Percentiles rank a stretch among this genome's conserved stretches.
These are phyloP conservation scores for Phialophora macrospora DNA, from an alignment of 2,329 filamentous ascomycete species.

Conservation along the genomic window DNA sequence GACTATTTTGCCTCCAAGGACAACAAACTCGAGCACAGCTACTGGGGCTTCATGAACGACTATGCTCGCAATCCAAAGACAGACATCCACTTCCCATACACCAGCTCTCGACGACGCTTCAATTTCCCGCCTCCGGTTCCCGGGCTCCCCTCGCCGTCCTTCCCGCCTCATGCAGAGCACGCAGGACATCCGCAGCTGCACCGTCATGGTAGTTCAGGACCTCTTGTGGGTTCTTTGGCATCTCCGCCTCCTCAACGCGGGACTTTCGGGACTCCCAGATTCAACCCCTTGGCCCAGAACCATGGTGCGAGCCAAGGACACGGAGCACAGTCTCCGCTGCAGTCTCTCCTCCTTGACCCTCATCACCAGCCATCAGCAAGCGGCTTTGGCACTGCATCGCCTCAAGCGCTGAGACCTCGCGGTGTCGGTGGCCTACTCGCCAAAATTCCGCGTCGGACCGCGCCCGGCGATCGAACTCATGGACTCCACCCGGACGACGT, in stretches of 20 bases:
- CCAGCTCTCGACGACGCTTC: constrained; percentile 63
- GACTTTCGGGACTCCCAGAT: constrained; percentile 28
- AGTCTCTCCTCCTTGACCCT: constrained; percentile 54
- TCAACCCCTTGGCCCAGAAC: constrained; percentile 21
- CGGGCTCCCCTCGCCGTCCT: constrained; percentile 67
- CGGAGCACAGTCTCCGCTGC: constrained; percentile 41
- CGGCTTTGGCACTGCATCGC: constrained; percentile 38
- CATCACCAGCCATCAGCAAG: constrained; percentile 53
- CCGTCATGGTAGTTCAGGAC: constrained; percentile 18
- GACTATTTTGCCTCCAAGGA: constrained; percentile 96
- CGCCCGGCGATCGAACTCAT: constrained; percentile 9
- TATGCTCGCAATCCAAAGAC: constrained; percentile 78
- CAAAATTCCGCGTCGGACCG: constrained; percentile 8
- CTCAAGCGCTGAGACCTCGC: constrained; percentile 27
- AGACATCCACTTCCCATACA: constrained; percentile 65
- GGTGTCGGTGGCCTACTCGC: constrained; percentile 13
- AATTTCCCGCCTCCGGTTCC: constrained; percentile 80
- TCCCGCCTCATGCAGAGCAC: constrained; percentile 43
- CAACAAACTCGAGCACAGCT: constrained; percentile 97
- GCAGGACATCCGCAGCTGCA: constrained; percentile 12
- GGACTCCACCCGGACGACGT: constrained; percentile 23
- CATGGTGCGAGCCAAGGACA: constrained; percentile 20
- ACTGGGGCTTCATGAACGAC: constrained; percentile 92
- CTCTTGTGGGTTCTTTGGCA: constrained; percentile 17
- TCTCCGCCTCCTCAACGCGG: constrained; percentile 27